Percentiles rank a stretch among this genome's conserved stretches.
Conservation (phyloP, 202 grass and related monocot species). For the Bolboschoenoplectus hybrid region DNA sequence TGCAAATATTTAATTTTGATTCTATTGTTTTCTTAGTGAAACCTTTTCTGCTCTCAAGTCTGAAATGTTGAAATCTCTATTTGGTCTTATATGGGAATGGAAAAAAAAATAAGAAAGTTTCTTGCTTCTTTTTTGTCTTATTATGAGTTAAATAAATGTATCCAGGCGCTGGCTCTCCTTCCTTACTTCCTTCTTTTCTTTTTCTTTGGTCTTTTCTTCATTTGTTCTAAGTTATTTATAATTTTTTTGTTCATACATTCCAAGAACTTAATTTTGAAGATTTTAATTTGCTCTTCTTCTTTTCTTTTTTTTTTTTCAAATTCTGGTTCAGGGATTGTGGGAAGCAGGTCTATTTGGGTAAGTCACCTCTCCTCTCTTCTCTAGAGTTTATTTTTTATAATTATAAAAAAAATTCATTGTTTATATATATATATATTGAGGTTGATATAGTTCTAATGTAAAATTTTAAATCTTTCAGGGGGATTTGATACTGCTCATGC, state of each 20-base stretch:
- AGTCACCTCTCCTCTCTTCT: constrained; percentile 22
- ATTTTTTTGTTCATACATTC: constrained; percentile 13
- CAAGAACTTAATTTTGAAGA: background rate
- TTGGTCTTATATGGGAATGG: constrained; percentile 22
- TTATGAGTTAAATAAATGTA: background rate
- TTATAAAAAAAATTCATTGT: background rate
- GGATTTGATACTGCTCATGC: constrained; percentile 89
- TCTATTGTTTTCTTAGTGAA: constrained; percentile 5
- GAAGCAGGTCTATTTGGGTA: constrained; percentile 97
- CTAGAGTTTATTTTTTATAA: background rate
- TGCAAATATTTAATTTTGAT: constrained; percentile 13
- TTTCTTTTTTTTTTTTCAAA: background rate
- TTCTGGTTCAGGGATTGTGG: constrained; percentile 73
- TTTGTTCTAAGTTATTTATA: background rate
- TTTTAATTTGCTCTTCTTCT: background rate
- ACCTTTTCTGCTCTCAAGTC: background rate
- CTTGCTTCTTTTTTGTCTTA: background rate
- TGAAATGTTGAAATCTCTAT: constrained; percentile 11
- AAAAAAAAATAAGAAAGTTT: constrained; percentile 17
- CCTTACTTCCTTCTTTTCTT: background rate
- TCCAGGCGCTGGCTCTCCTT: background rate
- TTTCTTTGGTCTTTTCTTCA: constrained; percentile 25
- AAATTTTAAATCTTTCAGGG: constrained; percentile 45
- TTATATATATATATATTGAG: background rate
- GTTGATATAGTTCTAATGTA: constrained; percentile 17